These are phyloP conservation scores for Plenodomus tracheiphilus DNA, from an alignment of 2,329 filamentous ascomycete genomes.

Conservation along the genomic window DNA sequence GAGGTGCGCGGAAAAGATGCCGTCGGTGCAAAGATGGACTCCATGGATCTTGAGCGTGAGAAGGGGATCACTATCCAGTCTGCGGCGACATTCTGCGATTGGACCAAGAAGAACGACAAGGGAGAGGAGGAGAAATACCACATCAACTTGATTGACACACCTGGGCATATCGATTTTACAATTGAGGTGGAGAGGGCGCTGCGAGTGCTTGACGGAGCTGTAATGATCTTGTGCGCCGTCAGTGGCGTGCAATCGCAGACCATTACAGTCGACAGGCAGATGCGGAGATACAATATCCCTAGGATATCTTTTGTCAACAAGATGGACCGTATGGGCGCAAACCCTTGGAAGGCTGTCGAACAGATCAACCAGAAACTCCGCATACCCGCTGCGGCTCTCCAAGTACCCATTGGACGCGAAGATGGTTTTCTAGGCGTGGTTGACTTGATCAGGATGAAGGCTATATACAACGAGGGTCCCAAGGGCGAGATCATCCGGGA, in stretches of 20 bases:
- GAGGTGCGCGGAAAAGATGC: slow-evolving; percentile 94
- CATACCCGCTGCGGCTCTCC: slow-evolving; percentile 87
- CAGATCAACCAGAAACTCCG: slow-evolving; percentile 97
- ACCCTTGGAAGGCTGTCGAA: slow-evolving; percentile 95
- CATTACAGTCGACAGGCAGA: slow-evolving; percentile 96
- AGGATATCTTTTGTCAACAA: slow-evolving; percentile 98
- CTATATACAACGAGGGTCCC: slow-evolving; percentile 87
- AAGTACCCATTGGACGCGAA: slow-evolving; percentile 91
- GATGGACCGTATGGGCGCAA: slow-evolving; percentile 98
- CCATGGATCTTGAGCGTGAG: slow-evolving; percentile 97
- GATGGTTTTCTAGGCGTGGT: slow-evolving; percentile 92
- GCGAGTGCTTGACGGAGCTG: slow-evolving; percentile 91
- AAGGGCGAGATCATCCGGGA: slow-evolving; percentile 75
- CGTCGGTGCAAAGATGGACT: slow-evolving; percentile 99
- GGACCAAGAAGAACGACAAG: slow-evolving; percentile 73
- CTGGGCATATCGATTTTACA: slow-evolving; percentile 98
- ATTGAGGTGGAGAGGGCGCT: slow-evolving; percentile 97
- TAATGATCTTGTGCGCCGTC: slow-evolving; percentile 98
- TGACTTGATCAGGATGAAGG: slow-evolving; percentile 88
- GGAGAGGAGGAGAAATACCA: slow-evolving; percentile 90
- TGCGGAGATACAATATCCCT: slow-evolving; percentile 97
- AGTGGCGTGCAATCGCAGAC: slow-evolving; percentile 97
- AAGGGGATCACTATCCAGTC: slow-evolving; percentile 99
- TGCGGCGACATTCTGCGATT: slow-evolving; percentile 96
- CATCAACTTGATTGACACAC: slow-evolving; percentile 97